These are phyloP conservation scores for Volvox africanus DNA, from an alignment of 139 green algal genomes.

Conservation along the genomic window DNA sequence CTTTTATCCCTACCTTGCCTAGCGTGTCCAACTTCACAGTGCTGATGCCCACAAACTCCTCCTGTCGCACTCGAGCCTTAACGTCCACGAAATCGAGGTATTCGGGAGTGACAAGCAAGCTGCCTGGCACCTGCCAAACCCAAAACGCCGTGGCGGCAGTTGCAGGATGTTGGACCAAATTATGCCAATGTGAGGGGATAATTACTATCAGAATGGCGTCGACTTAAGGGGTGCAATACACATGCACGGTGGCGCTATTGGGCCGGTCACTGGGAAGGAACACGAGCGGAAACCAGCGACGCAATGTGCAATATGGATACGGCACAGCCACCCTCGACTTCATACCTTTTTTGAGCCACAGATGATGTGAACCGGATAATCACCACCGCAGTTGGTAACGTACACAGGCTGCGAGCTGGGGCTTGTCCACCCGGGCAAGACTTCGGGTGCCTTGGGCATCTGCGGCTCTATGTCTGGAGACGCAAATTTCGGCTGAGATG, in stretches of 20 bases:
- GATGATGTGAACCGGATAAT: slow-evolving; percentile 56
- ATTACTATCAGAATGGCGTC: no score
- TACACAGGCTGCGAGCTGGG: slow-evolving; percentile 24
- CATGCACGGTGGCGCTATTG: no score
- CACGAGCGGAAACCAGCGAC: no score
- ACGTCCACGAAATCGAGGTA: slow-evolving; percentile 60
- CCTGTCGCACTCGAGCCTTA: slow-evolving; percentile 46
- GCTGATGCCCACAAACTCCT: slow-evolving; percentile 63
- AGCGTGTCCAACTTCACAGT: slow-evolving; percentile 21
- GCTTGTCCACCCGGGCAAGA: background rate
- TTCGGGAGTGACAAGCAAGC: slow-evolving; percentile 50
- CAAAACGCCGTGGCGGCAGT: background rate
- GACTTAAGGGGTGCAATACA: no score
- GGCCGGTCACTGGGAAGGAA: no score
- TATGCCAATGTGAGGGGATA: no score
- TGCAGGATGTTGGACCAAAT: no score
- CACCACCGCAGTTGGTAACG: slow-evolving; percentile 25
- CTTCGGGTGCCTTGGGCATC: background rate
- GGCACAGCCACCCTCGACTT: no score
- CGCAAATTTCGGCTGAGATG: no score
- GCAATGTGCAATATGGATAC: no score
- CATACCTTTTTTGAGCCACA: slow-evolving; percentile 35
- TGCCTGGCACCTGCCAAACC: slow-evolving; percentile 42
- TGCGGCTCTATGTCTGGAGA: background rate
- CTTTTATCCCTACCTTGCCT: background rate